These are phyloP conservation scores for Collariella sp. DNA, from an alignment of 495 filamentous ascomycete genomes.

Conservation along the genomic window DNA sequence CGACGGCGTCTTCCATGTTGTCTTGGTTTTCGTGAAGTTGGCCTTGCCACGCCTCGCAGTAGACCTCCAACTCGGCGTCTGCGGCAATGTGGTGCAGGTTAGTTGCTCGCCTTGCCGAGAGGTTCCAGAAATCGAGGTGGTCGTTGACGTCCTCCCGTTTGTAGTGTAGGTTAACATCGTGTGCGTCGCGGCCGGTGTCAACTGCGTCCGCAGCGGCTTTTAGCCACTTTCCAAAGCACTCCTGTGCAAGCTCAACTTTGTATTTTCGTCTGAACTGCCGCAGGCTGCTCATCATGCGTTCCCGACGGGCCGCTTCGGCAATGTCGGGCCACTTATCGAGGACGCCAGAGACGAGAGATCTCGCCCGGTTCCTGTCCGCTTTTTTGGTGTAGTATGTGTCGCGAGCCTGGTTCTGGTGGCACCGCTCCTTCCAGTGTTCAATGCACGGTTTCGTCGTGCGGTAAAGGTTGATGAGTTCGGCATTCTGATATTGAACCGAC, in stretches of 20 bases:
- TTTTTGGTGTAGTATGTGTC: conserved; percentile 1
- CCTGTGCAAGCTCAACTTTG: conserved; percentile 21
- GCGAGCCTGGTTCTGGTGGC: conserved; percentile 1
- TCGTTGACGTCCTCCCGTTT: conserved; percentile 20
- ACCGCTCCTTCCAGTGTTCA: conserved; percentile 20
- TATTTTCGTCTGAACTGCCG: conserved; percentile 22
- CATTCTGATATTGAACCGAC: conserved; percentile 19
- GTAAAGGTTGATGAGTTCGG: conserved; percentile 22
- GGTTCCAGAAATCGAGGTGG: conserved; percentile 20
- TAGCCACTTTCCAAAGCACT: conserved; percentile 19
- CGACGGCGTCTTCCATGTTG: conserved; percentile 17
- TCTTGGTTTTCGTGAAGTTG: conserved; percentile 14
- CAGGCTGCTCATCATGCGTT: conserved; percentile 20
- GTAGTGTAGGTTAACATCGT: conserved; percentile 14
- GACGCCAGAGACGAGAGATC: conserved; percentile 10
- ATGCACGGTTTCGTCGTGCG: conserved; percentile 20
- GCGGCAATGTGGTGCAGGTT: conserved; percentile 18
- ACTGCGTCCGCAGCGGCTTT: conserved; percentile 10
- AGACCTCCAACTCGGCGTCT: conserved; percentile 23
- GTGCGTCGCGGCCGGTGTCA: conserved; percentile 13
- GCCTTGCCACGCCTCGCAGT: conserved; percentile 14
- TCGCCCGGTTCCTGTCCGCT: conserved; percentile 8
- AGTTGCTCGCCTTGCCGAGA: conserved; percentile 2
- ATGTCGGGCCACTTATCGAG: conserved; percentile 23
- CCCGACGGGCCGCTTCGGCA: conserved; percentile 13